Evolutionary conservation across 2,329 filamentous ascomycete species (phyloP).

Genomic region (Aspergillus eucalypticola): DNA sequence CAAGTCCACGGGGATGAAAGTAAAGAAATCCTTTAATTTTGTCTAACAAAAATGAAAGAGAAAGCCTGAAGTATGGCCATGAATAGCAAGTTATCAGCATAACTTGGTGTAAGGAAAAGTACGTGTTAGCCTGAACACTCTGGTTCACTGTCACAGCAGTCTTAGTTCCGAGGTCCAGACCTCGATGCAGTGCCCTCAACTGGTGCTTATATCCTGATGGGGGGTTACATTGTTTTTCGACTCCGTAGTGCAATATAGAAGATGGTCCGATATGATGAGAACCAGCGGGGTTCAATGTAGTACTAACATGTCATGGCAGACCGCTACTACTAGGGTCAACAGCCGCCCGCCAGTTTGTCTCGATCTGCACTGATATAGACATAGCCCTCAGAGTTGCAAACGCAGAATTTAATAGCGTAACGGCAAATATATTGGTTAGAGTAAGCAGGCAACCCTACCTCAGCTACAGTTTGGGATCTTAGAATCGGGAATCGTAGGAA

Average conservation of each 20-base stretch:
- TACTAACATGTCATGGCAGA: neutral
- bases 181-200: neutral
- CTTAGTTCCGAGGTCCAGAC: neutral
- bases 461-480: neutral
- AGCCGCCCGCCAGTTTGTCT: neutral
- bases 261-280: neutral
- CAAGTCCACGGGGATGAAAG: neutral
- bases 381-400: too few relatives aligned
- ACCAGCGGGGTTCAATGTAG: neutral
- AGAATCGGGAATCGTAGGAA: neutral
- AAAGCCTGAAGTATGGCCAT: neutral
- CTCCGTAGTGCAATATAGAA: neutral
- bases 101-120: neutral
- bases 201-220: too few relatives aligned
- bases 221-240: neutral
- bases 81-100: neutral
- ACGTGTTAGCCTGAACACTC: neutral
- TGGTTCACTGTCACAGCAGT: neutral
- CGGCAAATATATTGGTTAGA: too few relatives aligned
- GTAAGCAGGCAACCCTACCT: neutral
- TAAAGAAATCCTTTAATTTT: neutral
- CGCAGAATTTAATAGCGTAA: too few relatives aligned
- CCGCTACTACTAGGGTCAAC: neutral
- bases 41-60: too few relatives aligned
- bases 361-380: neutral